Evolutionary conservation across 1,139 yeast species (phyloP).

Genomic region (Protomyces macrosporus): DNA sequence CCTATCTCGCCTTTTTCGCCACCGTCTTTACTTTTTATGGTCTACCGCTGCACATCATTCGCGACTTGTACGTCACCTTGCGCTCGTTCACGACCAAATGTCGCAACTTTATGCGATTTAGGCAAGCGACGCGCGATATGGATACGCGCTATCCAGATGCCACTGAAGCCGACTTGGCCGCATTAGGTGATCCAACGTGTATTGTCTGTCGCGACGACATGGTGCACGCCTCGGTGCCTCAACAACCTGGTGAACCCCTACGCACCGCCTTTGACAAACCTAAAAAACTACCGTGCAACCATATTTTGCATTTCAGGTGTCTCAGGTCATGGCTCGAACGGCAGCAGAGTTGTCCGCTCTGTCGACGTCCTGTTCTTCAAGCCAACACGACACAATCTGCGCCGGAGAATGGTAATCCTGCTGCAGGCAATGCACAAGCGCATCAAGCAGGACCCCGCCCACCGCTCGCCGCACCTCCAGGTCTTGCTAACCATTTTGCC

Average conservation of each 20-base stretch:
- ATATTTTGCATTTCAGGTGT: constrained; percentile 84
- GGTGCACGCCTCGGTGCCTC: constrained; percentile 38
- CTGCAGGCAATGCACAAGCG: background rate
- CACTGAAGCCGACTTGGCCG: constrained; percentile 57
- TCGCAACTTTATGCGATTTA: constrained; percentile 50
- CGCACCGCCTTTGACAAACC: constrained; percentile 51
- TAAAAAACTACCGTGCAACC: constrained; percentile 75
- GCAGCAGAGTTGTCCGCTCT: constrained; percentile 74
- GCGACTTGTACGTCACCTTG: constrained; percentile 58
- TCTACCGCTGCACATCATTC: constrained; percentile 61
- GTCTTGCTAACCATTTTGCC: background rate
- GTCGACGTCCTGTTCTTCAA: constrained; percentile 57
- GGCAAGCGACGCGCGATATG: constrained; percentile 60
- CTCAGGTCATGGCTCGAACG: constrained; percentile 89
- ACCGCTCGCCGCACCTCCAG: background rate
- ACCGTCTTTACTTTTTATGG: constrained; percentile 47
- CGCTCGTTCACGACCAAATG: constrained; percentile 49
- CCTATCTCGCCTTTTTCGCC: constrained; percentile 52
- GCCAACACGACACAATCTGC: constrained; percentile 6
- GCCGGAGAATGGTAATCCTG: background rate
- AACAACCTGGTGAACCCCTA: constrained; percentile 34
- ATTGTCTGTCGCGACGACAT: constrained; percentile 83
- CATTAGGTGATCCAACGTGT: constrained; percentile 60
- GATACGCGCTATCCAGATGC: constrained; percentile 54
- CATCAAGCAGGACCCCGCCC: background rate